Conservation (phyloP, 805 yeast species). For the Pichia thaimueangensis region DNA sequence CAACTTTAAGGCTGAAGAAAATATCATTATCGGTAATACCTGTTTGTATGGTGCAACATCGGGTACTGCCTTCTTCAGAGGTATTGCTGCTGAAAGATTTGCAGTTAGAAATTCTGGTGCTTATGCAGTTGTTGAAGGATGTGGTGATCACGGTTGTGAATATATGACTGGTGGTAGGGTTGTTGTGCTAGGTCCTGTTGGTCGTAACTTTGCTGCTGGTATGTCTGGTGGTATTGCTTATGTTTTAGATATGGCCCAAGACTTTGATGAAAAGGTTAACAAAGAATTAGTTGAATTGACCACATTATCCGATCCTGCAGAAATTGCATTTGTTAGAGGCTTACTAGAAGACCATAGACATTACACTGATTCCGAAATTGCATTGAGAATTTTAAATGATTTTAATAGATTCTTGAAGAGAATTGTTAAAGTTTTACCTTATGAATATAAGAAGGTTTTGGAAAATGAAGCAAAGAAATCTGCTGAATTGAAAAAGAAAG, state of each 20-base stretch:
- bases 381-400: slow-evolving; percentile 73
- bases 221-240: slow-evolving; percentile 99
- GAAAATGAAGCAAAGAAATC: slow-evolving; percentile 64
- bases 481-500: slow-evolving; percentile 60
- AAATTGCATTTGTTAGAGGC: slow-evolving; percentile 89
- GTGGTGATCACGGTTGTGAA: slow-evolving; percentile 98
- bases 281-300: slow-evolving; percentile 75
- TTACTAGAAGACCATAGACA: slow-evolving; percentile 92
- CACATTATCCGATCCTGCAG: slow-evolving; percentile 75
- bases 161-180: slow-evolving; percentile 99
- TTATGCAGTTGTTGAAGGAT: slow-evolving; percentile 91
- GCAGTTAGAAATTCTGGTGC: slow-evolving; percentile 99
- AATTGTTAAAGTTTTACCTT: slow-evolving; percentile 89
- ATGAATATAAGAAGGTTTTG: slow-evolving; percentile 84
- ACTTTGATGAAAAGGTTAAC: slow-evolving; percentile 75
- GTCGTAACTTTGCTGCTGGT: slow-evolving; percentile 94
- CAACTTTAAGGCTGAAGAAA: slow-evolving; percentile 87
- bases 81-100: slow-evolving; percentile 97
- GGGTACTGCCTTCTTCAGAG: slow-evolving; percentile 89
- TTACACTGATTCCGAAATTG: slow-evolving; percentile 88
- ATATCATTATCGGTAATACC: slow-evolving; percentile 93
- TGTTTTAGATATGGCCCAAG: slow-evolving; percentile 92
- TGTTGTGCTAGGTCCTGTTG: slow-evolving; percentile 84
- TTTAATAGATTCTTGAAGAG: slow-evolving; percentile 84
- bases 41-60: slow-evolving; percentile 97